Base-by-base conservation (phyloP, 441 rosid genomes). In the Omphalea diandra region DNA sequence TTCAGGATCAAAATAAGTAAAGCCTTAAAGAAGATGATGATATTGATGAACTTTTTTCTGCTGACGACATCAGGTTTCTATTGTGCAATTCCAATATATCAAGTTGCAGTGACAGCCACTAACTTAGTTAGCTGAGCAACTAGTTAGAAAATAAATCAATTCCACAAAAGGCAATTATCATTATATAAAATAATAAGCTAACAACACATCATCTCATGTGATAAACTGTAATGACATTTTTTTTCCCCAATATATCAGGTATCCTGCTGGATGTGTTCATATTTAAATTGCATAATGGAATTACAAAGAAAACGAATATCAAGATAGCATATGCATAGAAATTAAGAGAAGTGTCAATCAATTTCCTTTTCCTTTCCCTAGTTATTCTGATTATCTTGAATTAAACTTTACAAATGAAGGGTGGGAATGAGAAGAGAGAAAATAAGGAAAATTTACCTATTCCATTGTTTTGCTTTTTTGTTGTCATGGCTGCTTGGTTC, bases 391-490 rank as follows among this genome's bases (percentile, higher is more conserved):
- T 65, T 22, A 57, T n/a, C 50, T 22, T 36, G 29, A 63, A 54
- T 8, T 41, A 73, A 50, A 52, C 4, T n/a, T n/a, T n/a, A n/a
- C n/a, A n/a, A n/a, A n/a, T n/a, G n/a, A n/a, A n/a, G 40, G 20
- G 10, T 15, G 40, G 24, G 20, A 50, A 27, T 32, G 31, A 41
- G 14, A 24, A 3, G 18, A n/a, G 12, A 36, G 4, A 60, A 60
- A 63, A 40, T 29, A 41, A 41, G 38, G 7, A 63, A 50, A 15
- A 32, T 55, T 55, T 65, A 79, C 79, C 79, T 8, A 12, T 61
- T 69, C 24, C 59, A 29, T 31, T 55, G 40, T 20, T 71, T 40
- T 60, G 75, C 50, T 69, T 67, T 61, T 47, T 40, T 55, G 44
- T 54, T 33, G 7, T 54, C 50, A 38, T 20, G 66, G 57, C 64